Evolutionary conservation across 176 grass and related monocot genomes (phyloP), one percentile per base, ranked within the genome.

Genomic region (Rhipidocladum racemiflorum): DNA sequence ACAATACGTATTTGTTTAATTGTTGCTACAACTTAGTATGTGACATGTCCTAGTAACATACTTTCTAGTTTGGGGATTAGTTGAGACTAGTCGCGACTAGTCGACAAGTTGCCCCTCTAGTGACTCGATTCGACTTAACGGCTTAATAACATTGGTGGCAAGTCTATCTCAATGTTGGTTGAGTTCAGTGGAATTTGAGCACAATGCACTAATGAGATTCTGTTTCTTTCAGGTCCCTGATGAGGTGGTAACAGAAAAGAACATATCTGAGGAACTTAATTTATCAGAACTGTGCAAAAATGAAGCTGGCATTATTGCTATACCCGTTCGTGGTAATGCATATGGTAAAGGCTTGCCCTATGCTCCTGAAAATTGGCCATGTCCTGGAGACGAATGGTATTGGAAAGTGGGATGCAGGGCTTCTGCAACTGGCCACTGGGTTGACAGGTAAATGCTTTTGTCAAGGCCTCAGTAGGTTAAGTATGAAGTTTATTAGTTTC

Each of bases 311-410:
- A 51, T 94, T 61, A 20, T 87, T 85, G 68, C 87, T 44, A 76
- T 83, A 79, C 89, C 92, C 66, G 89, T 94, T 54, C 39, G 34
- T 34, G 89, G 29, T 49, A 76, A 90, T 85, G 28, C 92, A 67
- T 87, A 76, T 11, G 92, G 89, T 66, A 77, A 56, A 55, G 92
- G 89, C 75, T 76, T 91, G 68, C 92, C 92, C 44, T 94, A 89
- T 83, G 92, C 89, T 70, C 92, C 89, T 85, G 89, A 87, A 79
- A 86, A 94, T 72, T 94, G 92, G 92, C 89, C 92, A 63, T 54
- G 62, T 55, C 75, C 81, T 72, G 92, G 87, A 75, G 92, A 94
- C 83, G 59, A 46, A 61, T 94, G 92, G 92, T 49, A 76, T 6
- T 94, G 92, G 92, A 94, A 85, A 86, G 92, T 94, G 42, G 92